Evolutionary conservation across 2,329 filamentous ascomycete genomes (phyloP).

Genomic region (Lachnellula subtilissima): DNA sequence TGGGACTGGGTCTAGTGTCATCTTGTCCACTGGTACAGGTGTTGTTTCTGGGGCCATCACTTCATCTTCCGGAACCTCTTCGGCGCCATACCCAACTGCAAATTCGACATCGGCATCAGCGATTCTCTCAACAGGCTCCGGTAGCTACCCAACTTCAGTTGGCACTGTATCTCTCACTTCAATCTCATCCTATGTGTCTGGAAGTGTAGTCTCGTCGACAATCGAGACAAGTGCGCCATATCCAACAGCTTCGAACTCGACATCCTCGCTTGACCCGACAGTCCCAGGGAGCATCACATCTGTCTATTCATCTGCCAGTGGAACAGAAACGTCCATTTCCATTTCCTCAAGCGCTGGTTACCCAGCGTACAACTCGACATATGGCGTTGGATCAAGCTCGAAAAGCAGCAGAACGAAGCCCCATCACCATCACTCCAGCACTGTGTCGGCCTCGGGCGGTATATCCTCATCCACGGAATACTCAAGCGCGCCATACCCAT

Average conservation of each 20-base stretch:
- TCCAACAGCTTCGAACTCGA: slow-evolving; percentile 4
- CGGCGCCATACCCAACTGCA: slow-evolving; percentile 6
- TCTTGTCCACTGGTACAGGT: background rate
- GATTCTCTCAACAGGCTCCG: background rate
- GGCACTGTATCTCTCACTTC: background rate
- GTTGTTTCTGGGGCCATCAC: background rate
- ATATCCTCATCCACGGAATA: too few species aligned
- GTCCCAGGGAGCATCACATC: background rate
- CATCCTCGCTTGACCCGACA: slow-evolving; percentile 1
- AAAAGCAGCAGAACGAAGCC: too few species aligned
- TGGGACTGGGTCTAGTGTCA: background rate
- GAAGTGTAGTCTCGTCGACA: slow-evolving; percentile 2
- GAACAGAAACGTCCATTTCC: too few species aligned
- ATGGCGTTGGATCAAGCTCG: too few species aligned
- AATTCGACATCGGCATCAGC: slow-evolving; percentile 1
- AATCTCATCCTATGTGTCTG: slow-evolving; percentile 6
- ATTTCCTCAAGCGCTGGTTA: too few species aligned
- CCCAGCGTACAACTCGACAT: too few species aligned
- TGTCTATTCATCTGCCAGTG: too few species aligned
- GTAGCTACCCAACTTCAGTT: background rate
- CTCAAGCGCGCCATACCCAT: too few species aligned
- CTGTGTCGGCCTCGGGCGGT: too few species aligned
- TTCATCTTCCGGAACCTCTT: background rate
- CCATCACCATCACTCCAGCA: too few species aligned
- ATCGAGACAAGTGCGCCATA: slow-evolving; percentile 5